A percentile compares a stretch with the other conserved stretches of the same genome.
phyloP scores from a whole-genome alignment of 2,329 filamentous ascomycete species.

The Paracamarosporium sp. region DNA sequence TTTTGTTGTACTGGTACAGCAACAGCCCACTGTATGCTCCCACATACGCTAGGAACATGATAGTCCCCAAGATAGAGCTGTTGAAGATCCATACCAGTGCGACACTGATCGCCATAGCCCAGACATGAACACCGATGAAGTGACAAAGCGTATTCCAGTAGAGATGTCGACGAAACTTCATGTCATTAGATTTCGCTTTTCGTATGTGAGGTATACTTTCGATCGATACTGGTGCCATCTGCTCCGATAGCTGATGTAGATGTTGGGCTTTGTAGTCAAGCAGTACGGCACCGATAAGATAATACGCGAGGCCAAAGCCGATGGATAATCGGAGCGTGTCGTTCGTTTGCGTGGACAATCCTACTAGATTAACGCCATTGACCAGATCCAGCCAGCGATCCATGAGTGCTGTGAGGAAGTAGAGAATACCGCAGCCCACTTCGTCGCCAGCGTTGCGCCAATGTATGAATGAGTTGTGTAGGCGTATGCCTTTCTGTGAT shows the following conservation, averaged over 20 bases:
- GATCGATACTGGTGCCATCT: slow-evolving; percentile 50
- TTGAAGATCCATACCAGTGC: slow-evolving; percentile 62
- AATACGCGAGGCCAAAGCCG: slow-evolving; percentile 65
- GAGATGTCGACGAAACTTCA: slow-evolving; percentile 54
- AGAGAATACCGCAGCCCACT: slow-evolving; percentile 61
- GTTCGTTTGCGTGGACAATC: slow-evolving; percentile 43
- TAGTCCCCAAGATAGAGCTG: slow-evolving; percentile 47
- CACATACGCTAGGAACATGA: slow-evolving; percentile 59
- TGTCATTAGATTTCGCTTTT: slow-evolving; percentile 53
- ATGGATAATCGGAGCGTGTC: slow-evolving; percentile 54
- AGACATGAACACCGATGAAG: slow-evolving; percentile 60
- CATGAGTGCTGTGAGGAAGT: slow-evolving; percentile 62
- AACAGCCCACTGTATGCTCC: slow-evolving; percentile 60
- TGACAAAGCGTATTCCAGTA: slow-evolving; percentile 60
- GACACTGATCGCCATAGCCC: slow-evolving; percentile 59
- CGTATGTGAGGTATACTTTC: slow-evolving; percentile 52
- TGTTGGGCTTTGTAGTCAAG: slow-evolving; percentile 63
- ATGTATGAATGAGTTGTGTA: slow-evolving; percentile 65
- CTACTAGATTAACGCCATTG: slow-evolving; percentile 51
- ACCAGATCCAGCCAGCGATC: slow-evolving; percentile 62
- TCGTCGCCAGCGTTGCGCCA: slow-evolving; percentile 65
- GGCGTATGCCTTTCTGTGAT: slow-evolving; percentile 60
- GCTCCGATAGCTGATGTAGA: slow-evolving; percentile 54
- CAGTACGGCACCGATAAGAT: slow-evolving; percentile 62
- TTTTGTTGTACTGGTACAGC: slow-evolving; percentile 58